A percentile compares a stretch with the other conserved stretches of the same genome.
phyloP scores from a whole-genome alignment of 2,329 filamentous ascomycete genomes.

The Diaporthe destruens region DNA sequence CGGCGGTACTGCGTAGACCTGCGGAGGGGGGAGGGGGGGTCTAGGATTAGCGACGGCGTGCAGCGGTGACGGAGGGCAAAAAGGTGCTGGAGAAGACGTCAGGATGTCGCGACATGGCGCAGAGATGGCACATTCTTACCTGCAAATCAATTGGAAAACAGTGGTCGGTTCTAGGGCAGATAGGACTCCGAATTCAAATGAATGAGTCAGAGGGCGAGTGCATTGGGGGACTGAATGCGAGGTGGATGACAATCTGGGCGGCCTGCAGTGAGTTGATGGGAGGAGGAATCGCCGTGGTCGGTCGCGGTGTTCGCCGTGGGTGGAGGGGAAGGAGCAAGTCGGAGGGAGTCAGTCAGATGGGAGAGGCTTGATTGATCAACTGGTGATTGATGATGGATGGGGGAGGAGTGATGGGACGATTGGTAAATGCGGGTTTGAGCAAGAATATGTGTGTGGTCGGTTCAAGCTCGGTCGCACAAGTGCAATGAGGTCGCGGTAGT shows the following conservation, averaged over 20 bases:
- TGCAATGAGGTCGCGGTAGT: background rate
- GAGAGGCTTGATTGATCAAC: conserved; percentile 28
- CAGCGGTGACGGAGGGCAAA: background rate
- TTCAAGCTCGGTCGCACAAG: background rate
- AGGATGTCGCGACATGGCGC: conserved; percentile 34
- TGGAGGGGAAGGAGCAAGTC: conserved; percentile 13
- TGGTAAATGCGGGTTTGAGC: background rate
- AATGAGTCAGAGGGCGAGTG: conserved; percentile 48
- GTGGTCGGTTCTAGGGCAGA: background rate
- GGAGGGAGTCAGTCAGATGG: conserved; percentile 17
- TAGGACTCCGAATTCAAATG: conserved; percentile 47
- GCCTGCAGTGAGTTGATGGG: conserved; percentile 33
- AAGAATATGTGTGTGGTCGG: background rate
- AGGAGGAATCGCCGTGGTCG: conserved; percentile 40
- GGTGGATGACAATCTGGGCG: conserved; percentile 2
- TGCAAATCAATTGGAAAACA: conserved; percentile 25
- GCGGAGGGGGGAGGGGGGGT: conserved; percentile 6
- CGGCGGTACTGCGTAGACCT: background rate
- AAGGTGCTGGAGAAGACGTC: conserved; percentile 28
- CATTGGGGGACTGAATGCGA: conserved; percentile 33
- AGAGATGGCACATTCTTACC: conserved; percentile 31
- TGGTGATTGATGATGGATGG: conserved; percentile 15
- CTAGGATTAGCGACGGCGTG: conserved; percentile 15
- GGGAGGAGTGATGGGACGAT: conserved; percentile 1
- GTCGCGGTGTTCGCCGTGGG: background rate